These are phyloP conservation scores for Leccinum olivaceoglutinosum DNA, from an alignment of 1,284 basidiomycete species.

Conservation along the genomic window DNA sequence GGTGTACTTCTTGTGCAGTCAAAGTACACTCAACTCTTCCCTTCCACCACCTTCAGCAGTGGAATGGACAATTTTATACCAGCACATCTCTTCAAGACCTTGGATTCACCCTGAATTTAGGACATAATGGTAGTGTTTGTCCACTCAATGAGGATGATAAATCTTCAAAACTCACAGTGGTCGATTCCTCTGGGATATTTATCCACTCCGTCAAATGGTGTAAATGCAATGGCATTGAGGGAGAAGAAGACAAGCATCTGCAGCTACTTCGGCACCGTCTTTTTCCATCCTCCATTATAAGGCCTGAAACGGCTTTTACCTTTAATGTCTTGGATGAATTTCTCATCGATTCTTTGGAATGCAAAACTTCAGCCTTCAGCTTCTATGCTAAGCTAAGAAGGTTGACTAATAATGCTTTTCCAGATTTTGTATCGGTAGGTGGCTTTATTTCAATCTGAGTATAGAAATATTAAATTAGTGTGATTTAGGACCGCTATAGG, in stretches of 20 bases:
- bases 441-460: not conserved
- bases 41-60: slow-evolving; percentile 6
- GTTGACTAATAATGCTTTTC: slow-evolving; percentile 22
- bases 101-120: slow-evolving; percentile 3
- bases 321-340: slow-evolving; percentile 27
- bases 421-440: slow-evolving; percentile 19
- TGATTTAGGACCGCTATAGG: not conserved
- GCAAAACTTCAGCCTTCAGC: slow-evolving; percentile 28
- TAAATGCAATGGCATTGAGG: slow-evolving; percentile 1
- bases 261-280: slow-evolving; percentile 14
- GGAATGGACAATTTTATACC: slow-evolving; percentile 10
- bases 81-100: not conserved
- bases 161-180: not conserved
- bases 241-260: slow-evolving; percentile 2
- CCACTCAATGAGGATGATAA: not conserved
- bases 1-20: slow-evolving; percentile 1
- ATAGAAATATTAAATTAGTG: not conserved
- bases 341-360: slow-evolving; percentile 22
- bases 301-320: slow-evolving; percentile 27
- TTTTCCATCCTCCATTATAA: slow-evolving; percentile 21
- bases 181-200: slow-evolving; percentile 9
- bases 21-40: slow-evolving; percentile 1
- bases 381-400: slow-evolving; percentile 22
- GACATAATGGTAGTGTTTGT: slow-evolving; percentile 3
- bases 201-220: slow-evolving; percentile 9